These are phyloP conservation scores for Colletotrichum trifolii DNA, from an alignment of 2,329 filamentous ascomycete genomes.

Conservation along the genomic window DNA sequence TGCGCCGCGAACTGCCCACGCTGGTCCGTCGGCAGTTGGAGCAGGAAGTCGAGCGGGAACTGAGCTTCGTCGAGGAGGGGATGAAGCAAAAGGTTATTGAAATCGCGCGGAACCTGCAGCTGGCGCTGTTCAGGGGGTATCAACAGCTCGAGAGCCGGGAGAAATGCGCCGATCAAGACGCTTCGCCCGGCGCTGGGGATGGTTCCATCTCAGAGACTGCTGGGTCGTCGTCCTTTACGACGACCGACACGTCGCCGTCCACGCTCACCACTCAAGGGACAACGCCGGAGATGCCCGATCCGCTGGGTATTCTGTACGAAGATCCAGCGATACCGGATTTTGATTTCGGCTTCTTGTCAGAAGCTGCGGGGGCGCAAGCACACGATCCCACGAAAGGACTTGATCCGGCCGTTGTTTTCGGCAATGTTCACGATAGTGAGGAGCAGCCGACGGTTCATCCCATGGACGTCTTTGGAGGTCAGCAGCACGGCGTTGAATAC, in stretches of 20 bases:
- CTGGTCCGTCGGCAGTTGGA: slow-evolving; percentile 47
- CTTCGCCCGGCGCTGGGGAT: neutral
- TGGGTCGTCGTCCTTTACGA: neutral
- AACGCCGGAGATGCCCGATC: slow-evolving; percentile 29
- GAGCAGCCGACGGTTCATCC: slow-evolving; percentile 9
- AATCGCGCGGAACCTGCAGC: slow-evolving; percentile 39
- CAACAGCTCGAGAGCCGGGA: slow-evolving; percentile 31
- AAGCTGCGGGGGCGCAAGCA: neutral
- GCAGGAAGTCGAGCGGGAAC: slow-evolving; percentile 40
- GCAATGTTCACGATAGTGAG: neutral
- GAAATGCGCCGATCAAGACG: neutral
- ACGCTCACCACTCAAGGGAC: slow-evolving; percentile 24
- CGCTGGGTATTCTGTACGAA: slow-evolving; percentile 20
- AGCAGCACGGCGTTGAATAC: neutral
- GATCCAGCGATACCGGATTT: slow-evolving; percentile 24
- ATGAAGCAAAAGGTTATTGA: slow-evolving; percentile 40
- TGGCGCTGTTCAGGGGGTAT: slow-evolving; percentile 39
- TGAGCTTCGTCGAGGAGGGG: slow-evolving; percentile 41
- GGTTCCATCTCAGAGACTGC: neutral
- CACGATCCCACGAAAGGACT: neutral
- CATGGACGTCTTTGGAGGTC: neutral
- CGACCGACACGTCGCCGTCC: slow-evolving; percentile 23
- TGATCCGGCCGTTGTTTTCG: neutral
- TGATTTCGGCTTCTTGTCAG: slow-evolving; percentile 19
- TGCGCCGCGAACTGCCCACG: slow-evolving; percentile 48